Base-by-base conservation (phyloP, 106 monocot species). In the Acanthochlamys bracteata region DNA sequence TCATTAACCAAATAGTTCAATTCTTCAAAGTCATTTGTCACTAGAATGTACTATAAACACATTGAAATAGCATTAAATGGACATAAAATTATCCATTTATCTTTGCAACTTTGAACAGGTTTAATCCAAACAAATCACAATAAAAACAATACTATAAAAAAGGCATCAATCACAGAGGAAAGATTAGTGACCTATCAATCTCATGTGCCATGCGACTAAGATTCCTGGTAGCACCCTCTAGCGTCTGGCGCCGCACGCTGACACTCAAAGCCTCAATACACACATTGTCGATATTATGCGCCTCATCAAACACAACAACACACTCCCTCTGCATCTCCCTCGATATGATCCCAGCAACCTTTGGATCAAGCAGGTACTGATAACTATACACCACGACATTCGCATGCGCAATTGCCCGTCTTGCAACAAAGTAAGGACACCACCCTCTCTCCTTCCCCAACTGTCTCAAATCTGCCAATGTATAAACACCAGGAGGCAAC, bases 241-340 rank as follows among this genome's bases (percentile, higher is more conserved):
- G 78, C 3, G 96, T 98, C 77, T 88, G 85, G 65, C 69, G 73
- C 60, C 96, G 72, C 23, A 98, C 72, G 58, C 83, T 98, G 14
- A 98, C 91, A 25, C 96, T 98, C 39, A 98, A 76, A 13, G 91
- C 91, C 78, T 98, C 96, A 11, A 98, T 98, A 52, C 96, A 98
- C 39, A 98, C 96, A 79, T 98, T 98, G 39, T 98, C 96, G 16
- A 98, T 98, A 63, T 98, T 98, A 42, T 98, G 96, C 11, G 96
- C 96, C 79, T 98, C 96, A 21, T 98, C 96, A 52, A 98, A 98
- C 10, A 98, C 91, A 8, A 98, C 91, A 0, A 98, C 88, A 25
- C 96, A 88, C 61, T 98, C 96, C 65, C 55, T 75, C 72, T 88
- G 81, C 96, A 98, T 98, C 79, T 98, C 96, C 71, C 74, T 77